phyloP scores from a whole-genome alignment of 257 asterid genomes.

The Solanum bulbocastanum region DNA sequence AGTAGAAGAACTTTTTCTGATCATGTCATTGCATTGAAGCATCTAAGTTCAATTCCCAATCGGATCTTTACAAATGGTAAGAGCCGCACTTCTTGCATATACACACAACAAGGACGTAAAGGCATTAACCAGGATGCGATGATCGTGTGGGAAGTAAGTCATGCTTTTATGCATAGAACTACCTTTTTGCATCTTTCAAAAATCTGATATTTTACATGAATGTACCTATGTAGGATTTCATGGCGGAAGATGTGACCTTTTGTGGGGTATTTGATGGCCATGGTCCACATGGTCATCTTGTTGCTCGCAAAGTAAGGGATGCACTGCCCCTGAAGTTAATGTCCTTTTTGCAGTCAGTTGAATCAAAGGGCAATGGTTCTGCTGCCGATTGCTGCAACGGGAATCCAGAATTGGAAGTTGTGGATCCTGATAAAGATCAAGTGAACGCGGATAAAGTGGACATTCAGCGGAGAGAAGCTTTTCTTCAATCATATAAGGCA shows the following conservation, averaged over 20 bases:
- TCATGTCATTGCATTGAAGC: conserved; percentile 46
- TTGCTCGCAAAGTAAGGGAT: conserved; percentile 92
- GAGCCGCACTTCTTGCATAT: conserved; percentile 74
- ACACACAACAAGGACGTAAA: conserved; percentile 96
- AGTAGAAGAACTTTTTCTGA: conserved; percentile 50
- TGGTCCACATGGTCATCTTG: conserved; percentile 95
- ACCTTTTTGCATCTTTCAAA: background rate
- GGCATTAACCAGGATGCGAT: conserved; percentile 97
- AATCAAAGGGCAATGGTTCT: conserved; percentile 43
- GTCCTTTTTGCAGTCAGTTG: conserved; percentile 42
- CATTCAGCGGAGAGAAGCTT: conserved; percentile 68
- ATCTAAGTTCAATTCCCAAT: conserved; percentile 63
- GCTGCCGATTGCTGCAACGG: conserved; percentile 49
- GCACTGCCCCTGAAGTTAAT: conserved; percentile 61
- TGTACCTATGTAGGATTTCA: conserved; percentile 52
- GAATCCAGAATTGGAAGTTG: conserved; percentile 46
- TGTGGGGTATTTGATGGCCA: conserved; percentile 98
- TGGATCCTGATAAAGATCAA: conserved; percentile 44
- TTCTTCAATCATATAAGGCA: conserved; percentile 76
- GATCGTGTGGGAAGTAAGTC: conserved; percentile 96
- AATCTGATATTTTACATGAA: background rate
- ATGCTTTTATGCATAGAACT: background rate
- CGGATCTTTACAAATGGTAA: conserved; percentile 73
- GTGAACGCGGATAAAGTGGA: conserved; percentile 38
- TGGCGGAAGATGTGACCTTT: conserved; percentile 72